Base-by-base conservation (phyloP, 495 filamentous ascomycete species). In the Ramalina intermedia region DNA sequence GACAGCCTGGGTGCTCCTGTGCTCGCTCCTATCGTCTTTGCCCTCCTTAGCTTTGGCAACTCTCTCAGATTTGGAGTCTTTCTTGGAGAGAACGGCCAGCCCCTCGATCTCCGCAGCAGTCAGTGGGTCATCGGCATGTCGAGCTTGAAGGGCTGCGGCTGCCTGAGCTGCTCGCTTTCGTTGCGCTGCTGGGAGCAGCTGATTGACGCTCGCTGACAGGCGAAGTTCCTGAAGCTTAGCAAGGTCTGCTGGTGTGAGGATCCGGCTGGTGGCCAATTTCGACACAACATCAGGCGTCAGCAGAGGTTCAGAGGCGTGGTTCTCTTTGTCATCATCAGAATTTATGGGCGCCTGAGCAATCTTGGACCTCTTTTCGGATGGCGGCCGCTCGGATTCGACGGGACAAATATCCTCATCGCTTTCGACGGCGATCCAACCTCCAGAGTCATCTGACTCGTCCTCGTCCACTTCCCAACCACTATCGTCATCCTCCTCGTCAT, bases 341-440 rank as follows among this genome's bases (percentile, higher is more conserved):
- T 40, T 48, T 17, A 55, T 17, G 3, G 33, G 16, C 5, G 48
- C 18, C 39, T 50, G 40, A 26, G 43, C 48, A 35, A 41, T 18
- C 50, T 65, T 68, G n/a, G 60, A 41, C 47, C 79, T 86, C 66
- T 90, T 90, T 3, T 74, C 61, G 17, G 75, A 72, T 8, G 73
- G 79, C 38, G 72, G 70, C 33, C 79, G 76, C 43, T 82, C 81
- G 2, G 76, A 77, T 52, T 87, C 85, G 52, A 72, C 80, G 41
- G 86, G 69, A 16, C 83, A 73, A 51, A 87, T 90, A 47, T 93
- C 85, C 8, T 75, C 83, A 51, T 93, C 85, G 53, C 79, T 84
- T 49, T 85, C 73, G 23, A 96, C 90, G 54, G 91, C 77, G 55
- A 96, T 89, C 93, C 93, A 99, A 35, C 87, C 93, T 57, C 78